Base-by-base conservation (phyloP, 2,329 filamentous ascomycete genomes). In the Cyphellophora attinorum region DNA sequence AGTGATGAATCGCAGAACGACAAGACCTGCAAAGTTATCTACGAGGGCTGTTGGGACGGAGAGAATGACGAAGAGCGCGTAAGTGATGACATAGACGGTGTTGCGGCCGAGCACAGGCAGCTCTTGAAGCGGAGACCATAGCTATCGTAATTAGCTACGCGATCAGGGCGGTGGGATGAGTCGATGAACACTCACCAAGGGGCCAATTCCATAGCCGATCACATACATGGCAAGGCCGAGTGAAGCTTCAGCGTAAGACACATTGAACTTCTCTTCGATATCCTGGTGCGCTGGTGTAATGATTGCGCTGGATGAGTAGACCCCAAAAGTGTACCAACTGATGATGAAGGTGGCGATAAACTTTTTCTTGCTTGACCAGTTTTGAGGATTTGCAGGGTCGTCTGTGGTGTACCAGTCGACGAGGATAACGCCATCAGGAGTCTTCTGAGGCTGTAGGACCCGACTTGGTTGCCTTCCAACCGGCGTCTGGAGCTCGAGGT, bases 111-210 rank as follows among this genome's bases (percentile, higher is more conserved):
- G 69, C 29, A 66, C 51, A 0, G 79, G 76, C 14, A 84, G 72
- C 56, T 85, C 80, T 31, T 66, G 72, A 27, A 84, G 55, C 0
- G 80, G 80, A 0, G 74, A 75, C 57, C 74, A 82, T 15, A 84
- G 41, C 16, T 43, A 27, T 16, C 23, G 6, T 11, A 27, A 27
- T 27, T 13, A 12, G 82, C 40, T 11, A 83, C 55, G 1, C 79
- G 78, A 0, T 78, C 79, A 11, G 76, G 56, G 3, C 78, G 78
- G 41, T 76, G 21, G 32, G 21, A 8, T 25, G 11, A 17, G 16
- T 18, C 6, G 29, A 12, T 15, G 21, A 49, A 8, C 50, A 36
- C 12, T 41, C 39, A 34, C 39, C 48, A 44, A 33, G 8, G 37
- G 40, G 6, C 40, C 79, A 13, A 80, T 57, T 10, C 78, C 76